Evolutionary conservation across 1,139 yeast genomes (phyloP).

Genomic region (Petasospora fabianii): DNA sequence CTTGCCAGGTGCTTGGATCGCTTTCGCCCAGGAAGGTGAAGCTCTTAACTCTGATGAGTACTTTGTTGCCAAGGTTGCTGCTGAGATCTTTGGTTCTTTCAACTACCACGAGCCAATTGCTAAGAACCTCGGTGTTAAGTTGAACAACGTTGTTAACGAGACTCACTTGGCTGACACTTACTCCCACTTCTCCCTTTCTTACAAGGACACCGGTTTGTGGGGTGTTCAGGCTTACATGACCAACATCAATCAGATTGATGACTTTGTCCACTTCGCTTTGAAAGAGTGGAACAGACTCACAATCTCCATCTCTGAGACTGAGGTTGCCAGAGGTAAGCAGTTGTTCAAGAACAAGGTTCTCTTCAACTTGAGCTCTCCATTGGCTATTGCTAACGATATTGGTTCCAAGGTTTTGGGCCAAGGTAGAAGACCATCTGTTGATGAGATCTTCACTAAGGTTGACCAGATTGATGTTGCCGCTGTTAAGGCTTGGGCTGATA

Average conservation of each 20-base stretch:
- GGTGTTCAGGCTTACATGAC: constrained; percentile 69
- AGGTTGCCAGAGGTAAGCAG: constrained; percentile 74
- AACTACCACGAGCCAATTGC: constrained; percentile 50
- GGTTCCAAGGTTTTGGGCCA: constrained; percentile 57
- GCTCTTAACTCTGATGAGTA: constrained; percentile 57
- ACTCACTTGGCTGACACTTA: constrained; percentile 69
- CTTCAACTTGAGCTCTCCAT: constrained; percentile 42
- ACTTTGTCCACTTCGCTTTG: constrained; percentile 71
- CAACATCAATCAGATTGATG: constrained; percentile 60
- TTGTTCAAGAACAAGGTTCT: constrained; percentile 61
- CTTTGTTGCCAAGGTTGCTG: constrained; percentile 69
- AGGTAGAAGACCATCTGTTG: constrained; percentile 59
- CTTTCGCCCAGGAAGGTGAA: constrained; percentile 75
- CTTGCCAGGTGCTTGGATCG: constrained; percentile 71
- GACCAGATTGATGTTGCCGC: constrained; percentile 60
- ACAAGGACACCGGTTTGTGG: constrained; percentile 79
- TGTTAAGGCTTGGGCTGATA: constrained; percentile 70
- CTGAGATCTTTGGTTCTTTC: constrained; percentile 64
- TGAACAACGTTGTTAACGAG: constrained; percentile 70
- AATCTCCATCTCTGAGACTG: constrained; percentile 68
- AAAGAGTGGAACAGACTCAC: constrained; percentile 87
- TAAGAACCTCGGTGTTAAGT: constrained; percentile 77
- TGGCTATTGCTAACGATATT: constrained; percentile 51
- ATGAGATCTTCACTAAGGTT: constrained; percentile 57
- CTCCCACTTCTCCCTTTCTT: constrained; percentile 67